Conservation (phyloP, 2,329 filamentous ascomycete species). For the Volutella citrinella region DNA sequence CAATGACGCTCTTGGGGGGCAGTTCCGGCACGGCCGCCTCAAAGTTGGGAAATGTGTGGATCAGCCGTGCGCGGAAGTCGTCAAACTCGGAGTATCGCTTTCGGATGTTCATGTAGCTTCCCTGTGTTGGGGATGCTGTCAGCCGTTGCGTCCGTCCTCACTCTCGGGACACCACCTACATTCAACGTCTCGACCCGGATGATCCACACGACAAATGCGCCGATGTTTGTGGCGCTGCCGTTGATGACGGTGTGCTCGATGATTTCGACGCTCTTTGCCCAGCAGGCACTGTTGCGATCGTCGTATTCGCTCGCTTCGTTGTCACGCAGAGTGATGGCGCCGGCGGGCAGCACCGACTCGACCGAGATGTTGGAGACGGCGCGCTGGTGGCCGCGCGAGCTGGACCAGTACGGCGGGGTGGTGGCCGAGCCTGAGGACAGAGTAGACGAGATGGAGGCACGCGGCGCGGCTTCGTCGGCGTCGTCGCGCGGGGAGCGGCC, state of each 20-base stretch:
- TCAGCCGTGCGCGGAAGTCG: constrained; percentile 69
- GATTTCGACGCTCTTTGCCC: constrained; percentile 62
- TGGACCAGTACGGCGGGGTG: constrained; percentile 45
- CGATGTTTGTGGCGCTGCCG: constrained; percentile 56
- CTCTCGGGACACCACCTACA: constrained; percentile 48
- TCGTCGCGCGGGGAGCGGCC: constrained; percentile 6
- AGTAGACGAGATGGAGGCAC: constrained; percentile 21
- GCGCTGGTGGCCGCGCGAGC: constrained; percentile 33
- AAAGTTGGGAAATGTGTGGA: constrained; percentile 79
- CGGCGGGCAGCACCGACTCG: constrained; percentile 47
- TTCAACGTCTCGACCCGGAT: constrained; percentile 82
- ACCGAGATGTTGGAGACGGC: constrained; percentile 43
- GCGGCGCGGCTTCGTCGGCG: constrained; percentile 10
- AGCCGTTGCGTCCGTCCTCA: too few species aligned
- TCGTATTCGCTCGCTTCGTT: constrained; percentile 54
- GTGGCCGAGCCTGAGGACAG: constrained; percentile 29
- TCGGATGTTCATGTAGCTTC: constrained; percentile 58
- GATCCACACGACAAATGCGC: constrained; percentile 96
- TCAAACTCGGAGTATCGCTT: constrained; percentile 94
- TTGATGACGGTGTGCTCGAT: constrained; percentile 56
- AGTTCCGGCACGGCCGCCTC: constrained; percentile 82
- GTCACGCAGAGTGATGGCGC: constrained; percentile 60
- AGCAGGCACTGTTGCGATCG: constrained; percentile 56
- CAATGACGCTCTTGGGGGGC: constrained; percentile 88
- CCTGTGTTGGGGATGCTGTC: constrained; percentile 42